These are phyloP conservation scores for Trifolium repens DNA, from an alignment of 306 rosid genomes.

Conservation along the genomic window DNA sequence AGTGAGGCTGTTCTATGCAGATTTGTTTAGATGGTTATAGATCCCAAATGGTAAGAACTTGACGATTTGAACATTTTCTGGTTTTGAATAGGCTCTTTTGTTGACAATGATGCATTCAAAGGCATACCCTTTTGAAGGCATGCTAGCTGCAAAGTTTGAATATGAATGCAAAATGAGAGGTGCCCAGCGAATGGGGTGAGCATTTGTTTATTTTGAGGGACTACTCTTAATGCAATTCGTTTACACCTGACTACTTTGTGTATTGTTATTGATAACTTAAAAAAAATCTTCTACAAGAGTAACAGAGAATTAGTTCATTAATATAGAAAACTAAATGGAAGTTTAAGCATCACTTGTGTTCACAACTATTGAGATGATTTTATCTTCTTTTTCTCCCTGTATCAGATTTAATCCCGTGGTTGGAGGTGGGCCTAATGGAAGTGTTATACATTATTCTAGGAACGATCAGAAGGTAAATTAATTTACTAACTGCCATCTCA, in stretches of 20 bases:
- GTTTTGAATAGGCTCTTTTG: constrained; percentile 76
- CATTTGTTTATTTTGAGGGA: constrained; percentile 38
- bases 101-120: constrained; percentile 88
- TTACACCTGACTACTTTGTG: constrained; percentile 1
- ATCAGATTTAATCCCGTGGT: constrained; percentile 94
- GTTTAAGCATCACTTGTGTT: constrained; percentile 25
- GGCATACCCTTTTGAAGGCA: constrained; percentile 68
- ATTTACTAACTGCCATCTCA: constrained; percentile 28
- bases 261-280: constrained; percentile 19
- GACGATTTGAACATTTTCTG: constrained; percentile 34
- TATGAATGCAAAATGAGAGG: constrained; percentile 96
- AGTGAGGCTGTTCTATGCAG: constrained; percentile 32
- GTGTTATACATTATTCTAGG: constrained; percentile 87
- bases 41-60: constrained; percentile 9
- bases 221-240: constrained; percentile 30
- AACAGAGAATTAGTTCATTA: constrained; percentile 31
- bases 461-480: constrained; percentile 85
- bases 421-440: constrained; percentile 92
- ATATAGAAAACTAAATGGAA: constrained; percentile 10
- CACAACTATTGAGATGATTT: constrained; percentile 23
- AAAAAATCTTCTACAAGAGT: constrained; percentile 23
- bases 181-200: constrained; percentile 95
- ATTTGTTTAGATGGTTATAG: constrained; percentile 20
- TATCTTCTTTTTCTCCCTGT: constrained; percentile 13
- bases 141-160: constrained; percentile 86